Base-by-base conservation (phyloP, 2,329 filamentous ascomycete genomes). In the Cercospora zeina region DNA sequence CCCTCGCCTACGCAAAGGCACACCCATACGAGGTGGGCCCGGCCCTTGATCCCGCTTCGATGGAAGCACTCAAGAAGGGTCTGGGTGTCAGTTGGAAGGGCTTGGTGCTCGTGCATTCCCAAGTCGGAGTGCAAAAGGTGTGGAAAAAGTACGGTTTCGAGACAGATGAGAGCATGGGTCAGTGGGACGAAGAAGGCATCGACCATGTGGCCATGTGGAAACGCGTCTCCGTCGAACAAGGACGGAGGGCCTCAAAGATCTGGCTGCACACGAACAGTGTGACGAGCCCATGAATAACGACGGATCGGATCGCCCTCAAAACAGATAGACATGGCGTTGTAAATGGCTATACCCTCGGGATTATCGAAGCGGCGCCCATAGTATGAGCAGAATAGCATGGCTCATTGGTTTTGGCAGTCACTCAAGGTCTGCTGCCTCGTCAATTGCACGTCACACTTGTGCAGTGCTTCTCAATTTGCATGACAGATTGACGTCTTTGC, bases 151-250 rank as follows among this genome's bases (percentile, higher is more conserved):
- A 88, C 76, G 92, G 91, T 0, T 97, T 96, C 74, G 77, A 80
- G 65, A 79, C 84, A 9, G 92, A 97, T 75, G 82, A 89, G 71
- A 80, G 77, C 9, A 85, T 93, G 84, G 90, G 90, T 0, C 81
- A 75, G 33, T 97, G 92, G 91, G 81, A 82, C 65, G 92, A 97
- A 75, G 91, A 95, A 71, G 90, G 89, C 3, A 93, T 96, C 59
- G 81, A 84, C 67, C 91, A 96, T 79, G 82, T 96, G 16, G 92
- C 90, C 63, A 96, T 97, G 92, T 96, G 85, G 83, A 83, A 77
- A 74, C 69, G 78, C 62, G 37, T 82, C 16, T 74, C 76, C 60
- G 64, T 80, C 6, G 65, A 62, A 10, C 61, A 64, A 50, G 69
- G 65, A 36, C 53, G 70, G 47, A 67, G 67, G 61, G 68, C 63